Percentiles rank a stretch among this genome's conserved stretches.
phyloP scores from a whole-genome alignment of 371 early-diverging fungal genomes.

The Mortierella sp. region DNA sequence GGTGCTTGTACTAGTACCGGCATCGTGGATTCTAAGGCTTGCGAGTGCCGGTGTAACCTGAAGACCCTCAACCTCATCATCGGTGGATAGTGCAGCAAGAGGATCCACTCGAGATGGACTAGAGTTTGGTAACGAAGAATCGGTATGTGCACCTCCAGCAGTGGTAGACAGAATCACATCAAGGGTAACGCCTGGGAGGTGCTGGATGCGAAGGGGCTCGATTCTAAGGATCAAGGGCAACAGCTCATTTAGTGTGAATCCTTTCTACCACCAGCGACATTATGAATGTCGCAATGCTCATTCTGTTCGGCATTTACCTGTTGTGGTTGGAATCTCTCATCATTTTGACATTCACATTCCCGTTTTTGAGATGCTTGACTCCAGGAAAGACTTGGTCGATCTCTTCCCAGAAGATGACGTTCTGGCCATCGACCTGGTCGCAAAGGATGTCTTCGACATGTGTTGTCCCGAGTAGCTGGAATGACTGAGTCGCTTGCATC shows the following conservation, averaged over 20 bases:
- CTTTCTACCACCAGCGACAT: no score
- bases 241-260: no score
- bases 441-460: background rate
- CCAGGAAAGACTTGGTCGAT: conserved; percentile 15
- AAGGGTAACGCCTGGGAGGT: conserved; percentile 6
- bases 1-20: no score
- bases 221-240: no score
- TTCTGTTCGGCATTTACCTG: no score
- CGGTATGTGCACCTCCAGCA: background rate
- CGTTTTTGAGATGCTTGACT: conserved; percentile 3
- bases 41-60: no score
- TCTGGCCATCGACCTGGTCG: conserved; percentile 9
- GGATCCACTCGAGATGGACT: background rate
- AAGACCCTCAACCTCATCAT: no score
- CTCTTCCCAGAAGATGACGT: conserved; percentile 10
- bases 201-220: conserved; percentile 10
- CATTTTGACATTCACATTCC: background rate
- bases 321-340: conserved; percentile 3
- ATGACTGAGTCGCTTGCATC: background rate
- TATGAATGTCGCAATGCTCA: no score
- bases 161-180: conserved; percentile 8
- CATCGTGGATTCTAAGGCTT: no score
- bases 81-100: no score
- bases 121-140: background rate
- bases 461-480: background rate